Base-by-base conservation (phyloP, 140 eudicot species). In the Senecio squalidus region DNA sequence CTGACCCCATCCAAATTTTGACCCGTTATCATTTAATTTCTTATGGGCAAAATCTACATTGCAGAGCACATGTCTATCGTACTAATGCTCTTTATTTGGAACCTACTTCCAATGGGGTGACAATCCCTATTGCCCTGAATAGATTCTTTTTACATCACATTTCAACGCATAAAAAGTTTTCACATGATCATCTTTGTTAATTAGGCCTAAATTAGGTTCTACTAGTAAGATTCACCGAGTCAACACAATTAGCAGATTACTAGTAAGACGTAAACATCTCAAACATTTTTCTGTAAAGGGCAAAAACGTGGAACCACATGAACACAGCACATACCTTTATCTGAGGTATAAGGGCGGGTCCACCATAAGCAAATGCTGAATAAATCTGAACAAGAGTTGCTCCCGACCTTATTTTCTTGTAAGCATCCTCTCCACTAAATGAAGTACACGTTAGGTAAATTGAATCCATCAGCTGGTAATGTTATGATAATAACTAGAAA, bases 331-430 rank as follows among this genome's bases (percentile, higher is more conserved):
- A 9, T 78, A 92, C 98, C 98, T 92, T 92, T 10, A 92, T 92
- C 51, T 68, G 77, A 49, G 98, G 98, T 41, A 87, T 81, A 54
- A 92, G 98, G 27, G 98, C 89, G 25, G 98, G 98, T 23, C 98
- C 98, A 6, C 96, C 96, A 63, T 84, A 92, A 39, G 93, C 98
- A 75, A 92, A 84, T 20, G 96, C 87, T 6, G 98, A 84, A 66
- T 92, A 92, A 36, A 92, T 86, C 80, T 92, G 98, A 84, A 92
- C 89, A 49, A 92, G 96, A 57, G 89, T 84, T 48, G 98, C 98
- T 34, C 98, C 98, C 11, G 98, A 84, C 69, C 98, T 79, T 69
- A 87, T 81, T 62, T 92, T 92, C 67, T 79, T 88, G 80, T 92
- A 92, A 44, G 96, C 98, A 79, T 92, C 98, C 68, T 82, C 95